Percentiles rank a stretch among this genome's conserved stretches.
Conservation (phyloP, 257 asterid genomes). For the Lithospermum erythrorhizon region DNA sequence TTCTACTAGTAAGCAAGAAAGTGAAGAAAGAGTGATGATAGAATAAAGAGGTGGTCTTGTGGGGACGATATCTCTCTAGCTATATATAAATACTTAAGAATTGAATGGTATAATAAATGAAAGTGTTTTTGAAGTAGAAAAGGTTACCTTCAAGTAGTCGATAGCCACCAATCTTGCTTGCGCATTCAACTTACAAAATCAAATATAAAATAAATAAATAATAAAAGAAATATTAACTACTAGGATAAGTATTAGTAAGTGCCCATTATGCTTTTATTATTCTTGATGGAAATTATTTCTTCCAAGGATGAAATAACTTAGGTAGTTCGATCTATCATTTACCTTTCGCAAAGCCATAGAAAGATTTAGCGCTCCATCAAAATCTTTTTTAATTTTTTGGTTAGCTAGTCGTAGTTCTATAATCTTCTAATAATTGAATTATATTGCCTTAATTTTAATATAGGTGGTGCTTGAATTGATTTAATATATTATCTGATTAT, state of each 20-base stretch:
- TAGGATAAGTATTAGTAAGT: not conserved
- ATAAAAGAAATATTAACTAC: not conserved
- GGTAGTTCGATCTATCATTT: no score
- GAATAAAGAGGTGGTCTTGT: slow-evolving; percentile 28
- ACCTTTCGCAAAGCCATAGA: no score
- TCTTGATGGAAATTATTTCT: no score
- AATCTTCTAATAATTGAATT: no score
- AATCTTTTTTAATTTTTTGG: no score
- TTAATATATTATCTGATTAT: no score
- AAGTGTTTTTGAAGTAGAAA: slow-evolving; percentile 19
- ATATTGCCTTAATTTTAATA: no score
- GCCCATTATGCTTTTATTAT: not conserved
- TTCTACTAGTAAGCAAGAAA: slow-evolving; percentile 19
- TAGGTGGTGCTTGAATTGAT: no score
- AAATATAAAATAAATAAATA: not conserved
- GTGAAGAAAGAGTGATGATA: slow-evolving; percentile 29
- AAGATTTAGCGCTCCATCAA: no score
- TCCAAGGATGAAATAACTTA: no score
- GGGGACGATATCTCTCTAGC: slow-evolving; percentile 6
- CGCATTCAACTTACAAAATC: slow-evolving; percentile 28
- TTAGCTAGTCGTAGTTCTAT: no score
- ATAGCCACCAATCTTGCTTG: slow-evolving; percentile 37
- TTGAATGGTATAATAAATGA: slow-evolving; percentile 27
- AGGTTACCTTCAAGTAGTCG: slow-evolving; percentile 24
- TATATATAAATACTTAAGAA: slow-evolving; percentile 9